A percentile compares a stretch with the other conserved stretches of the same genome.
These are phyloP conservation scores for Takashimella tepidaria DNA, from an alignment of 1,284 basidiomycete species.

Conservation along the genomic window DNA sequence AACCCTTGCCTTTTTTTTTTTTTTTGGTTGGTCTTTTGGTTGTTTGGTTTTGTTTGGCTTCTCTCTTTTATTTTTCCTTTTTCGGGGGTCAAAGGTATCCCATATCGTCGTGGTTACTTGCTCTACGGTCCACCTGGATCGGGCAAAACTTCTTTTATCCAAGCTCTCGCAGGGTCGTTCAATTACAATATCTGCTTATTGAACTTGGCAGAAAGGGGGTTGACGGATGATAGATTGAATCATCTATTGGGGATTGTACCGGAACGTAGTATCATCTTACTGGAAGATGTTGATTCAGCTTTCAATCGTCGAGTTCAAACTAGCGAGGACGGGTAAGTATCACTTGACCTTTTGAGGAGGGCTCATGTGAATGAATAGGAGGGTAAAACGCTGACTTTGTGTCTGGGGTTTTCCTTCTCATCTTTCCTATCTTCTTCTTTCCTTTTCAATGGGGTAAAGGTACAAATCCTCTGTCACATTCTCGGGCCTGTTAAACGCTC, in stretches of 20 bases:
- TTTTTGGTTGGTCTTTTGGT: too few species aligned
- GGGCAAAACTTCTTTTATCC: constrained; percentile 97
- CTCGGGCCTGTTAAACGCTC: constrained; percentile 92
- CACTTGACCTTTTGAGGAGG: too few species aligned
- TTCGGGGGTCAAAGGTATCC: too few species aligned
- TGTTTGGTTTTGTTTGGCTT: too few species aligned
- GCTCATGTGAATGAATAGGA: too few species aligned
- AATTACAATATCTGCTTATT: constrained; percentile 95
- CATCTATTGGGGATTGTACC: constrained; percentile 90
- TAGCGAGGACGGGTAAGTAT: constrained; percentile 71
- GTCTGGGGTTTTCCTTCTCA: too few species aligned
- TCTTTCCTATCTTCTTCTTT: not conserved
- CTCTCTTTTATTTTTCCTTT: too few species aligned
- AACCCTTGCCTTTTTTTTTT: too few species aligned
- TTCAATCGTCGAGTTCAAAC: constrained; percentile 88
- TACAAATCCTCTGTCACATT: constrained; percentile 95
- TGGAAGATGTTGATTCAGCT: constrained; percentile 98
- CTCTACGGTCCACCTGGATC: constrained; percentile 95
- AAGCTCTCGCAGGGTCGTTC: constrained; percentile 86
- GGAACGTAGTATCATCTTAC: constrained; percentile 83
- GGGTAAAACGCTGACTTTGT: too few species aligned
- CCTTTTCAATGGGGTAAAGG: constrained; percentile 47
- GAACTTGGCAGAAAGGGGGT: constrained; percentile 91
- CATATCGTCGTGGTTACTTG: constrained; percentile 92
- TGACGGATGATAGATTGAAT: constrained; percentile 95